Evolutionary conservation across 192 early-diverging fungal genomes (phyloP).

Genomic region (Linnemannia elongata): DNA sequence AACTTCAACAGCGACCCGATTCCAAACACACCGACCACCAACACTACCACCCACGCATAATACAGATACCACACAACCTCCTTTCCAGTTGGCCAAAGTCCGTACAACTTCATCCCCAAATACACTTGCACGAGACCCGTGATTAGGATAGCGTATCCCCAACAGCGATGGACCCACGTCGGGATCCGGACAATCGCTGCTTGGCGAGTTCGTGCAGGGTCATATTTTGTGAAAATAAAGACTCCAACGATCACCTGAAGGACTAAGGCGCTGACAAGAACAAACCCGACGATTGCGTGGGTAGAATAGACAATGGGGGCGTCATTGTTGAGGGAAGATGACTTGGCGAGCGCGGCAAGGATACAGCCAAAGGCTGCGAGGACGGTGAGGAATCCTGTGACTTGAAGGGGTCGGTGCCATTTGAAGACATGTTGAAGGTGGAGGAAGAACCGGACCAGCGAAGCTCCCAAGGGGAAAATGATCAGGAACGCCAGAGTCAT

Average conservation of each 20-base stretch:
- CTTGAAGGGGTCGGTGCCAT: constrained; percentile 44
- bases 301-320: not conserved
- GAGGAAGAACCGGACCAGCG: constrained; percentile 33
- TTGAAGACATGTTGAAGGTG: constrained; percentile 25
- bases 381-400: constrained; percentile 19
- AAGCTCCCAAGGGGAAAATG: constrained; percentile 34
- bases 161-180: constrained; percentile 37
- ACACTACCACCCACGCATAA: constrained; percentile 21
- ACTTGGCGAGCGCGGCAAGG: constrained; percentile 19
- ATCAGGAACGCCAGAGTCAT: constrained; percentile 43
- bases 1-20: constrained; percentile 19
- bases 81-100: constrained; percentile 30
- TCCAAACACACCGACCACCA: constrained; percentile 7
- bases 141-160: constrained; percentile 35
- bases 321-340: not conserved
- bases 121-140: constrained; percentile 19
- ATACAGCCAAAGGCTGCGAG: constrained; percentile 16
- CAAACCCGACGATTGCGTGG: constrained; percentile 25
- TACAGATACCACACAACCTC: constrained; percentile 35
- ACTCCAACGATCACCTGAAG: constrained; percentile 28
- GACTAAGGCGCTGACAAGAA: constrained; percentile 16
- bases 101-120: constrained; percentile 32
- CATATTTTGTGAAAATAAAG: constrained; percentile 36
- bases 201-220: constrained; percentile 5
- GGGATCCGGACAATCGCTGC: not conserved